A percentile compares a stretch with the other conserved stretches of the same genome.
These are phyloP conservation scores for Eimeria acervulina DNA, from an alignment of 169 alveolate genomes.

Conservation along the genomic window DNA sequence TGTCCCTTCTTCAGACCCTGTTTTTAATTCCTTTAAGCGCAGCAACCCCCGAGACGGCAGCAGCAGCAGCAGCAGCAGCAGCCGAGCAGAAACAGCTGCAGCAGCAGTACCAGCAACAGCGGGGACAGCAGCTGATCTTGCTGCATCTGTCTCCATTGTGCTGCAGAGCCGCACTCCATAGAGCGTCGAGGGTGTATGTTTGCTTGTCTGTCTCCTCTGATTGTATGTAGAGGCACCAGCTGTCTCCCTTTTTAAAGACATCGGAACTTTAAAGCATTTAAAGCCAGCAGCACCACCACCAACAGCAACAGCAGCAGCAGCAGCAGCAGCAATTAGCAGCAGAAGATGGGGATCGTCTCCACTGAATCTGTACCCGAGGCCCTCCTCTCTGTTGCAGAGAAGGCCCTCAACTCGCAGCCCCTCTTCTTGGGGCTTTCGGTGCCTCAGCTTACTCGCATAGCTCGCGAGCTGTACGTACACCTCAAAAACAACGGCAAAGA, in stretches of 20 bases:
- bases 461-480: slow-evolving; percentile 64
- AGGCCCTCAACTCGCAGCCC: neutral
- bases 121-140: neutral
- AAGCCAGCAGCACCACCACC: too few relatives aligned
- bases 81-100: neutral
- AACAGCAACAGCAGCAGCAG: neutral
- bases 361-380: slow-evolving; percentile 35
- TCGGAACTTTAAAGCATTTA: neutral
- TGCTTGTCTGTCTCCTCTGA: neutral
- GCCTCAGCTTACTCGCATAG: slow-evolving; percentile 45
- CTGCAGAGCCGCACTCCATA: neutral
- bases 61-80: too few relatives aligned
- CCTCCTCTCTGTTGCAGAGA: slow-evolving; percentile 21
- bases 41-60: neutral
- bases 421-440: slow-evolving; percentile 17
- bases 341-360: neutral
- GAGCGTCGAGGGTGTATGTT: neutral
- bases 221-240: neutral
- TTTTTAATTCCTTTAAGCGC: neutral
- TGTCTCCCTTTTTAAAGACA: neutral
- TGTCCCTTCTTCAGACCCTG: neutral
- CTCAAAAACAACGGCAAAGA: slow-evolving; percentile 6
- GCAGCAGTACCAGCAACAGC: neutral
- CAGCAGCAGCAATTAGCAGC: neutral
- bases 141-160: neutral